Percentiles rank a stretch among this genome's conserved stretches.
Evolutionary conservation across 352 stramenopile species (phyloP).

Genomic region (Blastocystis hominis): DNA sequence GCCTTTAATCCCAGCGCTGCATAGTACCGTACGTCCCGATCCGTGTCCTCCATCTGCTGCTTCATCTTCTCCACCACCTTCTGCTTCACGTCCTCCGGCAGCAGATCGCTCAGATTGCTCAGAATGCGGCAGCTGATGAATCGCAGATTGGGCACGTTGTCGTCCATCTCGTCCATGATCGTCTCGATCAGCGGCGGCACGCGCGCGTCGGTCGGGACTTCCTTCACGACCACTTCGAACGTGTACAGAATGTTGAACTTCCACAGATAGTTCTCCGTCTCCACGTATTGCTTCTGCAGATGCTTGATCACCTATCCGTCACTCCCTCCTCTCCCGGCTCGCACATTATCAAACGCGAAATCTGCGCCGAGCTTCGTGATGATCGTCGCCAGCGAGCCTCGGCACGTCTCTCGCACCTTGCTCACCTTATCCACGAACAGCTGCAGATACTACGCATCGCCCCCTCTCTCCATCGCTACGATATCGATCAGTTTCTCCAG

Average conservation of each 20-base stretch:
- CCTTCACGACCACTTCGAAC: not conserved
- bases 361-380: conserved; percentile 22
- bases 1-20: conserved; percentile 10
- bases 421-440: conserved; percentile 49
- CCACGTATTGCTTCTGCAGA: not conserved
- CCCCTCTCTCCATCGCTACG: not conserved
- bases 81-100: conserved; percentile 17
- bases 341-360: conserved; percentile 12
- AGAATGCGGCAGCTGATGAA: conserved; percentile 53
- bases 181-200: not conserved
- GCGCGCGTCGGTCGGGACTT: not conserved
- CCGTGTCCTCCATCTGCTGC: conserved; percentile 8
- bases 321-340: not conserved
- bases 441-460: conserved; percentile 4
- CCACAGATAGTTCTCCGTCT: conserved; percentile 23
- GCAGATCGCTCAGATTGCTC: not conserved
- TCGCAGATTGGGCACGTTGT: conserved; percentile 26
- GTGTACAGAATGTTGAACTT: conserved; percentile 46
- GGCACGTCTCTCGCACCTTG: conserved; percentile 41
- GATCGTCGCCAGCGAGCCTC: not conserved
- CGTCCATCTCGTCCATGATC: conserved; percentile 14
- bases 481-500: conserved; percentile 21
- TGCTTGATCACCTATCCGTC: not conserved
- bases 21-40: conserved; percentile 36
- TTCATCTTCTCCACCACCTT: conserved; percentile 4